These are phyloP conservation scores for Kalmusia sp. DNA, from an alignment of 2,329 filamentous ascomycete species.

Conservation along the genomic window DNA sequence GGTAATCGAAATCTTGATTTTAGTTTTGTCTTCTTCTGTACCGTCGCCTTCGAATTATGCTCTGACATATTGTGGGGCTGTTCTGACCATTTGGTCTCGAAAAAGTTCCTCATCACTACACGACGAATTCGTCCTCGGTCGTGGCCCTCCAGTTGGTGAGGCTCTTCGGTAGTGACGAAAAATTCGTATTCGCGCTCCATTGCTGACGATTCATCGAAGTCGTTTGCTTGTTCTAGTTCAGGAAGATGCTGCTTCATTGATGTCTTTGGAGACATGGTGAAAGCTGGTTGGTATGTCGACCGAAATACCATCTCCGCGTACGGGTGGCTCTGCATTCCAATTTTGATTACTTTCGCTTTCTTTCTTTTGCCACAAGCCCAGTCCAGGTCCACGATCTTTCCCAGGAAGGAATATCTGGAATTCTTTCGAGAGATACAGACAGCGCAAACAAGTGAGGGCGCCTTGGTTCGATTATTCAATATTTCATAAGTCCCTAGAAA, in stretches of 20 bases:
- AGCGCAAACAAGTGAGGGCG: too few species aligned
- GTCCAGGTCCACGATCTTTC: too few species aligned
- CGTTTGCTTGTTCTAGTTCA: not conserved
- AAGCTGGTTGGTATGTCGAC: not conserved
- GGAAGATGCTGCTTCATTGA: not conserved
- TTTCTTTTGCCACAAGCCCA: not conserved
- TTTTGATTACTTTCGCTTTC: not conserved
- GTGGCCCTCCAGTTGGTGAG: constrained; percentile 27
- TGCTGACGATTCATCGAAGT: not conserved
- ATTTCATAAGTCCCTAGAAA: too few species aligned
- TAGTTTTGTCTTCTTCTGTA: constrained; percentile 25
- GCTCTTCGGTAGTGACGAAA: constrained; percentile 32
- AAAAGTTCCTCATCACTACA: constrained; percentile 37
- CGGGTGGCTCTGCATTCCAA: not conserved
- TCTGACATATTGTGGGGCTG: constrained; percentile 17
- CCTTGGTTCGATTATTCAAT: too few species aligned
- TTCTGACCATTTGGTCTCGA: constrained; percentile 22
- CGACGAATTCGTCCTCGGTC: constrained; percentile 31
- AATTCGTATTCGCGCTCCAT: constrained; percentile 33
- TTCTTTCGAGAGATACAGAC: too few species aligned
- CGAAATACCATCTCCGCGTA: not conserved
- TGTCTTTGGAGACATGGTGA: not conserved
- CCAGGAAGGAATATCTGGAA: too few species aligned
- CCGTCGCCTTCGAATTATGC: constrained; percentile 27
- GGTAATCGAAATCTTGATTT: constrained; percentile 31